Base-by-base conservation (phyloP, 2,329 filamentous ascomycete species). In the Colletotrichum sp. region DNA sequence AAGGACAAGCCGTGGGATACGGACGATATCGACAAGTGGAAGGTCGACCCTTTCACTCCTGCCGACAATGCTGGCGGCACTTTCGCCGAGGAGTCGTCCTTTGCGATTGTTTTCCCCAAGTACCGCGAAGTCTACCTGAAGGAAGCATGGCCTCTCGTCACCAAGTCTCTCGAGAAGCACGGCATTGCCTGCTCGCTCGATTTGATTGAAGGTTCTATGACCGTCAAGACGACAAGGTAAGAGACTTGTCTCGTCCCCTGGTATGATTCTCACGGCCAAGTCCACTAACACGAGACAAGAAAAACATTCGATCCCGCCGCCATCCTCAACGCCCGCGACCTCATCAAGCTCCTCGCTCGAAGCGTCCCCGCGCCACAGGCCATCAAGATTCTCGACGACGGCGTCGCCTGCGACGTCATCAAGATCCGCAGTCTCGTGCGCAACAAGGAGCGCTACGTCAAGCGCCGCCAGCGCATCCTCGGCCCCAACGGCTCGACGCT, bases 21-120 rank as follows among this genome's bases (percentile, higher is more conserved):
- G 72, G 96, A 98, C 78, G 97, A 98, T 82, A 95, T 99, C 79
- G 96, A 99, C 87, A 98, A 98, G 85, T 99, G 96, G 96, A 96
- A 96, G 92, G 88, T 96, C 81, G 96, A 98, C 52, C 87, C 92
- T 32, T 99, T 99, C 87, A 96, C 92, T 57, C 91, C 95, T 65
- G 92, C 95, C 79, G 94, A 99, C 87, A 99, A 99, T 86, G 86
- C 88, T 36, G 95, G 92, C 71, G 97, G 97, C 79, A 94, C 94
- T 24, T 98, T 99, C 84, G 91, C 93, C 69, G 96, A 99, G 85
- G 97, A 99, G 87, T 98, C 95, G 2, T 96, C 95, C 7, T 99
- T 99, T 84, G 90, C 89, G 79, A 94, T 92, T 0, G 88, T 99
- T 8, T 99, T 99, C 83, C 97, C 97, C 78, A 98, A 98, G 86